Evolutionary conservation across 768 basidiomycete genomes (phyloP).

Genomic region (Russula dissimulans): DNA sequence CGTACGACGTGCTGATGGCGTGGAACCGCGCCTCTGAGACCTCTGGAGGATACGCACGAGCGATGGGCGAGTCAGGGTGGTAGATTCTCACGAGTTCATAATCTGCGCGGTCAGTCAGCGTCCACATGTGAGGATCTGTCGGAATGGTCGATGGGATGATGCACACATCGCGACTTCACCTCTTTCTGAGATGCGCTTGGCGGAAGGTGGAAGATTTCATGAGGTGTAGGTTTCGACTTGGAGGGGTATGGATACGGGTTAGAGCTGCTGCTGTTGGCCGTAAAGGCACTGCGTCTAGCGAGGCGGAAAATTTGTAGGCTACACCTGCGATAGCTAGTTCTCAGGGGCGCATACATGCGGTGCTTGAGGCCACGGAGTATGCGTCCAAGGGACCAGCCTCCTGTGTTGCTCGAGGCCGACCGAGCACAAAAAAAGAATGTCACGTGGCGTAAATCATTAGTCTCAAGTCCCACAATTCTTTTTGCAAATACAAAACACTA

Average conservation of each 20-base stretch:
- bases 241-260: constrained; percentile 30
- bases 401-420: no score
- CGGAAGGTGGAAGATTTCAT: constrained; percentile 35
- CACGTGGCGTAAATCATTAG: neutral
- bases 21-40: constrained; percentile 58
- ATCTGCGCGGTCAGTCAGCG: constrained; percentile 34
- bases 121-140: neutral
- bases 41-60: constrained; percentile 35
- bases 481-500: no score
- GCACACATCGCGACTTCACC: constrained; percentile 33
- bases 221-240: constrained; percentile 28
- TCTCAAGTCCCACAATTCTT: no score
- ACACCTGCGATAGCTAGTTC: neutral
- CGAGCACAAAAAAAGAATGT: neutral
- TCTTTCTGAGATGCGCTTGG: constrained; percentile 26
- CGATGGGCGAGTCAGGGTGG: constrained; percentile 59
- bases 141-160: constrained; percentile 6
- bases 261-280: constrained; percentile 21
- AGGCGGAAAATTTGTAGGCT: neutral
- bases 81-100: constrained; percentile 74
- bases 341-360: neutral
- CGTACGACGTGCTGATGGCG: constrained; percentile 61
- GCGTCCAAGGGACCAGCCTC: neutral
- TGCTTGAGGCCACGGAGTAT: neutral
- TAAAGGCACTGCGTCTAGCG: neutral